Evolutionary conservation across 2,329 filamentous ascomycete species (phyloP).

Genomic region (Scedosporium minutisporum): DNA sequence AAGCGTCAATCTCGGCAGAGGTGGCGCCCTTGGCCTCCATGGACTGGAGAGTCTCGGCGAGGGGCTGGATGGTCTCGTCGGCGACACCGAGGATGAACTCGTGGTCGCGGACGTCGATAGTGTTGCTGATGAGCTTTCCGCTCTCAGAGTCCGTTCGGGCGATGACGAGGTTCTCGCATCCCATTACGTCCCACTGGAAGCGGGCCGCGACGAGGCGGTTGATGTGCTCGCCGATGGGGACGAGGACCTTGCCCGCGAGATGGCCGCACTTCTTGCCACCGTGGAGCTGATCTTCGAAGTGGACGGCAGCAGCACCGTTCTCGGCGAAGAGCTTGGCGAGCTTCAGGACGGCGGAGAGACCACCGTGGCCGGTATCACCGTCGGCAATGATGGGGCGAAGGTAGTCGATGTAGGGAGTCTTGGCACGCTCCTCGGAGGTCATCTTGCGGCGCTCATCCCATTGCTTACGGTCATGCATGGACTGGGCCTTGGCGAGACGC

Average conservation of each 20-base stretch:
- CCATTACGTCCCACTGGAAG: conserved; percentile 99
- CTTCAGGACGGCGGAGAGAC: conserved; percentile 86
- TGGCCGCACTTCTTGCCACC: conserved; percentile 98
- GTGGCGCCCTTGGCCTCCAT: conserved; percentile 78
- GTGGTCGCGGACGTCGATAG: conserved; percentile 89
- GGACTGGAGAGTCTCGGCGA: conserved; percentile 78
- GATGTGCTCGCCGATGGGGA: conserved; percentile 91
- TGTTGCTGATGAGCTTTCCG: conserved; percentile 79
- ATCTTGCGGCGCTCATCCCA: conserved; percentile 79
- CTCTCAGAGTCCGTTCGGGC: conserved; percentile 94
- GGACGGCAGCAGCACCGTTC: conserved; percentile 89
- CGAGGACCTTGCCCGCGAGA: conserved; percentile 88
- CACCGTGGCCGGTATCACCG: conserved; percentile 91
- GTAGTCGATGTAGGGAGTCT: conserved; percentile 81
- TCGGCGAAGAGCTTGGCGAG: conserved; percentile 96
- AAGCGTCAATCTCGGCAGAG: conserved; percentile 73
- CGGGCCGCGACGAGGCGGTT: conserved; percentile 84
- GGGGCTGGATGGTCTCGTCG: conserved; percentile 61
- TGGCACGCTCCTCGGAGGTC: conserved; percentile 59
- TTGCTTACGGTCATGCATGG: conserved; percentile 92
- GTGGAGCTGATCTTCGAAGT: conserved; percentile 96
- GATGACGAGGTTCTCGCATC: conserved; percentile 86
- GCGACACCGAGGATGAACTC: conserved; percentile 90
- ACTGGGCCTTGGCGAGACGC: conserved; percentile 89
- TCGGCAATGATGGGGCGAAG: conserved; percentile 92